Evolutionary conservation across 169 alveolate genomes (phyloP).

Genomic region (Cryptosporidium ubiquitum): DNA sequence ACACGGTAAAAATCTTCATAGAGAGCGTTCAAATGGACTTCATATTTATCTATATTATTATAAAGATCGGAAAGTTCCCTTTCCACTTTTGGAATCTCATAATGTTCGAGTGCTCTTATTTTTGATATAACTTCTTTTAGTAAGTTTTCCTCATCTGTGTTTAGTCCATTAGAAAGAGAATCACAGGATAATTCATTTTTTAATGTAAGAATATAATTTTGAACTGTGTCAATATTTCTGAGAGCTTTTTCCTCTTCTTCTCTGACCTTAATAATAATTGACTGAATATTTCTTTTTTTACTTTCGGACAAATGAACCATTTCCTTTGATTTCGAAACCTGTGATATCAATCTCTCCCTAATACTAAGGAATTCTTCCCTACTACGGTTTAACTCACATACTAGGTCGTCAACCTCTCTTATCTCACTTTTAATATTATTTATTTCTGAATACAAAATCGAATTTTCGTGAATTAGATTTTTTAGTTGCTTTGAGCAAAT

Average conservation of each 20-base stretch:
- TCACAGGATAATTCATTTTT: constrained; percentile 1
- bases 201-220: constrained; percentile 24
- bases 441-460: neutral
- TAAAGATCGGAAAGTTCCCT: constrained; percentile 2
- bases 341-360: constrained; percentile 22
- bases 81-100: constrained; percentile 37
- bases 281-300: constrained; percentile 32
- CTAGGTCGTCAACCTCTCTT: constrained; percentile 2
- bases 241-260: constrained; percentile 53
- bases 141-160: neutral
- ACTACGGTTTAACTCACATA: neutral
- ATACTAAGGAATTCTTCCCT: constrained; percentile 22
- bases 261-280: constrained; percentile 23
- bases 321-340: constrained; percentile 41
- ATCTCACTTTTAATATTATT: neutral
- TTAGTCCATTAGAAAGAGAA: constrained; percentile 50
- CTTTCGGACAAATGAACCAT: constrained; percentile 61
- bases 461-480: neutral
- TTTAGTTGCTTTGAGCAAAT: neutral
- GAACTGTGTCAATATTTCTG: constrained; percentile 25
- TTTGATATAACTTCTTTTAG: constrained; percentile 13
- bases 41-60: constrained; percentile 15
- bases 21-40: constrained; percentile 39
- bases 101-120: constrained; percentile 18
- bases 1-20: constrained; percentile 11